A percentile compares a stretch with the other conserved stretches of the same genome.
phyloP scores from a whole-genome alignment of 306 rosid genomes.

The Vigna unguiculata region DNA sequence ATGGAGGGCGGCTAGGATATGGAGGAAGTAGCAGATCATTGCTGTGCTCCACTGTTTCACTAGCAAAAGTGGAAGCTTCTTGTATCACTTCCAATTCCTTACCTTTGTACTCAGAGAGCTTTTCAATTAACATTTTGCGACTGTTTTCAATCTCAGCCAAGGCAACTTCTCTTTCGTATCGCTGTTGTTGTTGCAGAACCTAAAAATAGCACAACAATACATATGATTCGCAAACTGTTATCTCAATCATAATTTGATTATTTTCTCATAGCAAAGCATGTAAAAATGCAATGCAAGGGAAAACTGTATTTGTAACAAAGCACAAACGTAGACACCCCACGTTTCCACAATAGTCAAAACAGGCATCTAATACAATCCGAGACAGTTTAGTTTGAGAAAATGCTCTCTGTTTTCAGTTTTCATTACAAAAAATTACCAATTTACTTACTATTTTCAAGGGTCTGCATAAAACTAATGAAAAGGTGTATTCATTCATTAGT shows the following conservation, averaged over 20 bases:
- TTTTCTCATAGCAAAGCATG: constrained; percentile 15
- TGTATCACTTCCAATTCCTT: constrained; percentile 79
- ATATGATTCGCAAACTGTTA: constrained; percentile 30
- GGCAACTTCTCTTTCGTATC: constrained; percentile 82
- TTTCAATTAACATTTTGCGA: constrained; percentile 78
- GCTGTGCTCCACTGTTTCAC: constrained; percentile 82
- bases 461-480: neutral
- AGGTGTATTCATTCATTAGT: neutral
- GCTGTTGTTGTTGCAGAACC: constrained; percentile 82
- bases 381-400: neutral
- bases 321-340: neutral
- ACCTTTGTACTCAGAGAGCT: constrained; percentile 83
- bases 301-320: neutral
- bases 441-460: neutral
- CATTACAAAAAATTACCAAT: neutral
- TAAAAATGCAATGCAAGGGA: neutral
- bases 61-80: constrained; percentile 90
- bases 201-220: constrained; percentile 46
- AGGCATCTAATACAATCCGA: neutral
- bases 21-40: constrained; percentile 91
- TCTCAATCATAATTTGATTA: constrained; percentile 9
- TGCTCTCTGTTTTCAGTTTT: neutral
- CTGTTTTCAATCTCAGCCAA: constrained; percentile 87
- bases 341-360: constrained; percentile 1
- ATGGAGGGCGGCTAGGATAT: constrained; percentile 74